A percentile compares a stretch with the other conserved stretches of the same genome.
Conservation (phyloP, 129 eudicot genomes). For the Artemisia tridentata region DNA sequence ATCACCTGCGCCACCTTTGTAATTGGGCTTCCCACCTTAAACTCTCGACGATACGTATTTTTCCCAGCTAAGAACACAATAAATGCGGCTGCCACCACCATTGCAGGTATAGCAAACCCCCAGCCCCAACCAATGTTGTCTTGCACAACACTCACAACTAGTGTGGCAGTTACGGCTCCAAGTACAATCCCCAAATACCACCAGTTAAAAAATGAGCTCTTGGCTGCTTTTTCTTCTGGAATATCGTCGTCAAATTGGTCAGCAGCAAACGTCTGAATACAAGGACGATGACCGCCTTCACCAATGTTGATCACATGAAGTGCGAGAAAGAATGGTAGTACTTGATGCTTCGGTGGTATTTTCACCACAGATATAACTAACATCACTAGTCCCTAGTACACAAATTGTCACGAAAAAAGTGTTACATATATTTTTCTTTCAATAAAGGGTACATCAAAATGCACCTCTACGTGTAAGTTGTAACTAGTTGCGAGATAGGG, state of each 20-base stretch:
- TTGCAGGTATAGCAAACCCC: no score
- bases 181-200: slow-evolving; percentile 61
- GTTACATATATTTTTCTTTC: neutral
- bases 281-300: slow-evolving; percentile 82
- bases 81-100: no score
- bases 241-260: no score
- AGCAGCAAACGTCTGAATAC: slow-evolving; percentile 1
- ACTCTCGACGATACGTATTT: no score
- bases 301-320: slow-evolving; percentile 57
- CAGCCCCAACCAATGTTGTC: slow-evolving; percentile 17
- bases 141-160: slow-evolving; percentile 52
- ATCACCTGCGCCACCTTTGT: no score
- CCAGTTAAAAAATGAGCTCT: no score
- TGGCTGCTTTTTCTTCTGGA: no score
- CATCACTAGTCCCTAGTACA: slow-evolving; percentile 54
- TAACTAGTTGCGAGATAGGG: no score
- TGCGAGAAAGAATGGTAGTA: slow-evolving; percentile 47
- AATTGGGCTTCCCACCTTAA: no score
- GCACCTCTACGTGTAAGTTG: no score
- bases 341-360: slow-evolving; percentile 31
- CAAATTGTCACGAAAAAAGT: neutral
- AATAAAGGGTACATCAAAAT: no score
- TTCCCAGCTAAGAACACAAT: no score
- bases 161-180: slow-evolving; percentile 44
- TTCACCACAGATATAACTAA: slow-evolving; percentile 43